Evolutionary conservation across 768 basidiomycete genomes (phyloP).

Genomic region (Pulveroboletus sp.): DNA sequence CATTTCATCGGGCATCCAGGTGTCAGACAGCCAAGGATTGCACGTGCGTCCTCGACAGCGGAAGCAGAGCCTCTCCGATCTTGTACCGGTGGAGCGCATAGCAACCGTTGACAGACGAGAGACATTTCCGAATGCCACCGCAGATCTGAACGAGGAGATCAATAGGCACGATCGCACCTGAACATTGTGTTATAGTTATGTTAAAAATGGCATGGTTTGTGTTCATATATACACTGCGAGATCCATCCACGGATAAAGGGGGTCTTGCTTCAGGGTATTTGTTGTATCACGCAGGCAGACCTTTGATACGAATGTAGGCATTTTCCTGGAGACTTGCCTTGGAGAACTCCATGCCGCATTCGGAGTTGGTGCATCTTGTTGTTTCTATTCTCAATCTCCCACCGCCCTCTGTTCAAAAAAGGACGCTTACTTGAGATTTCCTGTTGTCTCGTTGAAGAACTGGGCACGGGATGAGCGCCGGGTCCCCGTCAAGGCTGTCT

Average conservation of each 20-base stretch:
- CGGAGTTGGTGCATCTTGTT: constrained; percentile 37
- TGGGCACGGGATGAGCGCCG: constrained; percentile 3
- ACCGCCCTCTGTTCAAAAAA: constrained; percentile 3
- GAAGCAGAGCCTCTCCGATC: constrained; percentile 62
- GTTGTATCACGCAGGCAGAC: constrained; percentile 32
- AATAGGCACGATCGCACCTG: constrained; percentile 30
- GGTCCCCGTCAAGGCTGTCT: background rate
- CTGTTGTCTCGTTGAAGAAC: constrained; percentile 40
- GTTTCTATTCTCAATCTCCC: constrained; percentile 12
- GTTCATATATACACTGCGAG: constrained; percentile 30
- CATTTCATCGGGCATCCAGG: constrained; percentile 15
- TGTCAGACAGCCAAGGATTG: constrained; percentile 38
- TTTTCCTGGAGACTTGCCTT: constrained; percentile 39
- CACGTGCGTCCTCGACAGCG: constrained; percentile 54
- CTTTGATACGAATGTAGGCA: constrained; percentile 40
- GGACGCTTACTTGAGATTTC: constrained; percentile 35
- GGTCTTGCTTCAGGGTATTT: constrained; percentile 13
- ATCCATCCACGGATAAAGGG: constrained; percentile 14
- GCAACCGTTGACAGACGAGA: constrained; percentile 56
- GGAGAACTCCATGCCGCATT: constrained; percentile 40
- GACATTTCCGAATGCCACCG: constrained; percentile 62
- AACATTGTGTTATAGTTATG: constrained; percentile 14
- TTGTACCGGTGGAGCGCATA: constrained; percentile 61
- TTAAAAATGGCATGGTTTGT: constrained; percentile 20
- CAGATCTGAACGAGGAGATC: constrained; percentile 65